Conservation (phyloP, 2,329 filamentous ascomycete species). For the Microascus cirrosus region DNA sequence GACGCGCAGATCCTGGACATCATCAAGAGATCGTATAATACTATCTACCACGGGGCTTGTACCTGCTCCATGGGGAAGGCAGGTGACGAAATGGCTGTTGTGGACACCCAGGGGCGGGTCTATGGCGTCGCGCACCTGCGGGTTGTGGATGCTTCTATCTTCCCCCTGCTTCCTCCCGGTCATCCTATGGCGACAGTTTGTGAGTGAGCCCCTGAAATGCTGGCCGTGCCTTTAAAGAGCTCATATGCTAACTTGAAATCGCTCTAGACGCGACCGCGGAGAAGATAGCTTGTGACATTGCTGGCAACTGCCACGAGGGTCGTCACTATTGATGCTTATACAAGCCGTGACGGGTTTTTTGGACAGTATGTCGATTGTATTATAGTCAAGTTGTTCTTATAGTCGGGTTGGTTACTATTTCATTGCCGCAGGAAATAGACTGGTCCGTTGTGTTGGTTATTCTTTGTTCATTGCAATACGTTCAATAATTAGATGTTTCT, state of each 20-base stretch:
- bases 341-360: no score
- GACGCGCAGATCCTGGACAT: slow-evolving; percentile 12
- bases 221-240: no score
- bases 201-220: background rate
- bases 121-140: slow-evolving; percentile 23
- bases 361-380: no score
- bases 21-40: slow-evolving; percentile 28
- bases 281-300: background rate
- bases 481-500: no score
- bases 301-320: background rate
- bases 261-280: background rate
- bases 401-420: no score
- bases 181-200: background rate
- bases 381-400: no score
- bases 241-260: background rate
- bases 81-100: slow-evolving; percentile 37
- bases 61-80: slow-evolving; percentile 42
- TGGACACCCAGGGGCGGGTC: slow-evolving; percentile 45
- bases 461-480: no score
- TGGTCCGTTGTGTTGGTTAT: no score
- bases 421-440: no score
- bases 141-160: slow-evolving; percentile 21
- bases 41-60: slow-evolving; percentile 40
- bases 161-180: slow-evolving; percentile 12
- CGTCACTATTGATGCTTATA: background rate